A percentile compares a stretch with the other conserved stretches of the same genome.
Evolutionary conservation across 345 rosid species (phyloP).

Genomic region (Brassica nigra): DNA sequence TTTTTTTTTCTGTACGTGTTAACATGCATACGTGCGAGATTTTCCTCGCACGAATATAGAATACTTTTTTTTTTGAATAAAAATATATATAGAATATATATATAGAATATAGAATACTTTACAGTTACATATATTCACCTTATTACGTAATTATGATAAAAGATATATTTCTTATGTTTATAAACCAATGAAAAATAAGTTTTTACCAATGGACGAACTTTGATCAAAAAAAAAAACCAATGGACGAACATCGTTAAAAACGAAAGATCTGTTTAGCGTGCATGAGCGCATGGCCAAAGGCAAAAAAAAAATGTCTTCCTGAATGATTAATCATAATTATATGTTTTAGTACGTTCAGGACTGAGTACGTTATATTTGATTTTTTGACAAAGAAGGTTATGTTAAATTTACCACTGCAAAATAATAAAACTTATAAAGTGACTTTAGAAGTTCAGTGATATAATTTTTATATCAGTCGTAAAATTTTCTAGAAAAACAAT

Average conservation of each 20-base stretch:
- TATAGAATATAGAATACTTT: no score
- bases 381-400: no score
- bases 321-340: not conserved
- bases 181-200: not conserved
- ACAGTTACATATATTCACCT: no score
- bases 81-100: no score
- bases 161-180: not conserved
- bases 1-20: conserved; percentile 23
- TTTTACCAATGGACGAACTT: not conserved
- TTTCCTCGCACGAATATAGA: conserved; percentile 1
- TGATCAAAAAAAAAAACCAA: no score
- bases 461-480: no score
- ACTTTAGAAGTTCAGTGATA: not conserved
- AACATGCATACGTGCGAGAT: conserved; percentile 25
- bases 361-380: not conserved
- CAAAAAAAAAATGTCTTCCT: not conserved
- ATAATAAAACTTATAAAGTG: not conserved
- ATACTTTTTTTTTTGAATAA: no score
- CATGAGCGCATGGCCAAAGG: not conserved
- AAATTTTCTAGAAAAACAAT: no score
- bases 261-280: not conserved
- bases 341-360: not conserved
- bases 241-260: not conserved
- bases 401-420: not conserved
- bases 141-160: no score